phyloP scores from a whole-genome alignment of 164 flowering plant species.

The Malania oleifera region DNA sequence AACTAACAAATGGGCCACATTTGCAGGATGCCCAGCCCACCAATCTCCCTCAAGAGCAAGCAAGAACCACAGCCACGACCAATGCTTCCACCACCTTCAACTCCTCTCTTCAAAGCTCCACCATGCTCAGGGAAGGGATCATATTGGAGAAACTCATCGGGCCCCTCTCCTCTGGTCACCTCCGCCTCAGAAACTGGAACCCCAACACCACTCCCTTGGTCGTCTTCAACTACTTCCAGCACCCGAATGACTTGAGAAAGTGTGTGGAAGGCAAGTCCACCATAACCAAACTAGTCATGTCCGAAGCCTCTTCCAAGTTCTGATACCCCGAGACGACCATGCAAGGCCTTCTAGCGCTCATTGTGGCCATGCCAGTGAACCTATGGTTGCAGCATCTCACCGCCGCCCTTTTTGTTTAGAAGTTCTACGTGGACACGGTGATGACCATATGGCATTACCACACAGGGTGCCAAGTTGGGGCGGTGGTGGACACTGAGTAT shows the following conservation, averaged over 20 bases:
- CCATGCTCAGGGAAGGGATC: conserved; percentile 41
- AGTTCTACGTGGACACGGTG: conserved; percentile 75
- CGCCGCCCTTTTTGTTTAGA: conserved; percentile 41
- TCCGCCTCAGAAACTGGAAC: conserved; percentile 39
- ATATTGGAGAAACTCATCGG: conserved; percentile 60
- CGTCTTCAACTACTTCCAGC: conserved; percentile 64
- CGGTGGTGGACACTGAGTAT: conserved; percentile 57
- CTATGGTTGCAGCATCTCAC: conserved; percentile 35
- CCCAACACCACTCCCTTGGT: conserved; percentile 57
- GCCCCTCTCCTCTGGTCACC: conserved; percentile 54
- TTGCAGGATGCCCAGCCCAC: conserved; percentile 32
- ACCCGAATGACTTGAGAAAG: conserved; percentile 44
- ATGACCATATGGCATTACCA: conserved; percentile 93
- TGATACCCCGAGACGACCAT: conserved; percentile 23
- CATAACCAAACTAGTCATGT: conserved; percentile 39
- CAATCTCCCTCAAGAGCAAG: conserved; percentile 21
- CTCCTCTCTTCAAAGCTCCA: conserved; percentile 2
- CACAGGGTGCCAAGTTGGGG: conserved; percentile 77
- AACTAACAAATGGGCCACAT: no score
- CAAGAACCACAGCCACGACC: conserved; percentile 30
- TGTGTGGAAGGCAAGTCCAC: conserved; percentile 57
- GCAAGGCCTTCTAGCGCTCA: conserved; percentile 20
- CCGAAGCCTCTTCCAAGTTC: conserved; percentile 43
- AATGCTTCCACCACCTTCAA: conserved; percentile 23
- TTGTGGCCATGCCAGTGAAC: conserved; percentile 42